Conservation (phyloP, 2,329 filamentous ascomycete species). For the Sporothrix phasma region DNA sequence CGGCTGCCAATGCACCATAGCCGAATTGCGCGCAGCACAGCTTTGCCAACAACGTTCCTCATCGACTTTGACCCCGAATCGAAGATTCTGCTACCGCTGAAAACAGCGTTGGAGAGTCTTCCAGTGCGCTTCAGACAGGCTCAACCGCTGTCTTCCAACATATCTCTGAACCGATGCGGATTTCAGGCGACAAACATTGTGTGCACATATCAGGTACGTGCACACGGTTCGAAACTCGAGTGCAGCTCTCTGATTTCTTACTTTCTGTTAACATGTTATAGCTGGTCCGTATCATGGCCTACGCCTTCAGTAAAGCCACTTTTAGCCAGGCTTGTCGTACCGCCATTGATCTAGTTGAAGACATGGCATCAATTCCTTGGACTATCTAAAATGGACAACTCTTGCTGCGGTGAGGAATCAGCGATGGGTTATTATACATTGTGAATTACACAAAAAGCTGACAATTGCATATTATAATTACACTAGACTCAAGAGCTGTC, state of each 20-base stretch:
- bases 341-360: conserved; percentile 3
- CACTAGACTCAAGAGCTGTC: conserved; percentile 7
- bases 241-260: too few relatives aligned
- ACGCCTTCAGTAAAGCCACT: background rate
- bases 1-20: background rate
- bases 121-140: background rate
- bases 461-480: background rate
- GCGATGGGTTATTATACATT: background rate
- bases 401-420: background rate
- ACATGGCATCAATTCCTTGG: conserved; percentile 9
- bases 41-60: background rate
- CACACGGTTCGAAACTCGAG: background rate
- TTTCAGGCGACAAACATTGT: conserved; percentile 12
- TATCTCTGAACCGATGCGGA: conserved; percentile 7
- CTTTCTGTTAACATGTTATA: background rate
- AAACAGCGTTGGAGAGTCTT: background rate
- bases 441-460: background rate
- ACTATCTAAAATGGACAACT: conserved; percentile 7
- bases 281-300: conserved; percentile 7
- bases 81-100: background rate
- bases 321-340: conserved; percentile 9
- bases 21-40: background rate
- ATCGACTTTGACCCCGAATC: conserved; percentile 2
- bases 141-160: background rate
- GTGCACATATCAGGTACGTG: conserved; percentile 9